Evolutionary conservation across 2,329 filamentous ascomycete genomes (phyloP), one percentile per base, ranked within the genome.

Genomic region (Aspergillus spinulosporus): DNA sequence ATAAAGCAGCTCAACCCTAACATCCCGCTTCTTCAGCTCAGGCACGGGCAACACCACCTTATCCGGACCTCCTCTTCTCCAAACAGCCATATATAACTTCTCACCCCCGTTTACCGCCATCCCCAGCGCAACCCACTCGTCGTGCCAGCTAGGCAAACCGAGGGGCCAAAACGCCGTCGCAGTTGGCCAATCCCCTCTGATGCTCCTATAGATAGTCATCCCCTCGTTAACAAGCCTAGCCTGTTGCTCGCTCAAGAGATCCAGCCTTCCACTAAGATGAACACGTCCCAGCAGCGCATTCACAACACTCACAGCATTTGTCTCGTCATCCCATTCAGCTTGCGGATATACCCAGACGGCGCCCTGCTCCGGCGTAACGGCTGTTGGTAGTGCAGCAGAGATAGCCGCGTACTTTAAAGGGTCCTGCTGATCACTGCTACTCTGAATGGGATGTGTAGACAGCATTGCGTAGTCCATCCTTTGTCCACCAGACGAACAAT

Each of bases 341-440:
- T 75, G 71, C 0, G 72, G 72, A 54, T 75, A 75, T 4, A 67
- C 69, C 72, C 72, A 75, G 2, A 61, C 63, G 0, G 69, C 72
- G 12, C 70, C 62, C 52, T 74, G 72, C 45, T 75, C 72, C 0
- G 72, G 72, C 0, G 65, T 65, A 0, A 73, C 72, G 3, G 72
- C 70, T 1, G 72, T 74, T 1, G 70, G 68, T 2, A 66, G 40
- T 0, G 64, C 65, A 2, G 68, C 70, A 1, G 71, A 54, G 43
- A 74, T 70, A 3, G 69, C 68, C 0, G 67, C 65, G 46, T 74
- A 74, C 0, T 57, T 62, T 2, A 60, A 52, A 0, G 72, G 69
- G 39, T 73, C 61, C 43, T 74, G 68, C 53, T 74, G 72, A 54
- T 75, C 72, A 36, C 72, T 74, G 1, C 70, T 74, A 0, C 68